These are phyloP conservation scores for Talaromyces ruber DNA, from an alignment of 495 filamentous ascomycete genomes.

Conservation along the genomic window DNA sequence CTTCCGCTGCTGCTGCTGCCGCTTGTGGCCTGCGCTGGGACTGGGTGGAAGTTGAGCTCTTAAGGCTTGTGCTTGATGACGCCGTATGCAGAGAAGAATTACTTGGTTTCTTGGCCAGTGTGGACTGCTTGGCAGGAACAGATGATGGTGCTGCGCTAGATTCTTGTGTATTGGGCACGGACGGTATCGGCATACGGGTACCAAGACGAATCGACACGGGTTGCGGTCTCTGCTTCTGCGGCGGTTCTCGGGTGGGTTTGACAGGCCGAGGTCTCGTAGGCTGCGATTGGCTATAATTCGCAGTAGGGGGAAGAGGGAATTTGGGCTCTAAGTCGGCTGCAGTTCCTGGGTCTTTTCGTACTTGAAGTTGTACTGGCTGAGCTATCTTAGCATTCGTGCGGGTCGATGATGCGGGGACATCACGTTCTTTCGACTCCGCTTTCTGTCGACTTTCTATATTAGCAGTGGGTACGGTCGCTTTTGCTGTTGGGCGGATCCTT, in stretches of 20 bases:
- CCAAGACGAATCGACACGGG: constrained; percentile 76
- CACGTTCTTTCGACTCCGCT: constrained; percentile 13
- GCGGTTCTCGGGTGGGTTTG: constrained; percentile 61
- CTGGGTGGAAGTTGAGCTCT: constrained; percentile 53
- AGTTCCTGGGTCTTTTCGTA: constrained; percentile 29
- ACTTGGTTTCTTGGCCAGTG: constrained; percentile 55
- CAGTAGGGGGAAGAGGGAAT: constrained; percentile 39
- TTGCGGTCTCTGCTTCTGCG: constrained; percentile 60
- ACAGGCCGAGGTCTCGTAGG: constrained; percentile 50
- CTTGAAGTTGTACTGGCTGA: constrained; percentile 43
- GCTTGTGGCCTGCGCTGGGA: constrained; percentile 52
- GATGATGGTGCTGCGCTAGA: constrained; percentile 38
- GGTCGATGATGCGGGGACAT: constrained; percentile 18
- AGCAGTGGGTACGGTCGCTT: background rate
- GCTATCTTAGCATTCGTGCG: constrained; percentile 28
- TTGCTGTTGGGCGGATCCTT: background rate
- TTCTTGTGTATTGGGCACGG: constrained; percentile 51
- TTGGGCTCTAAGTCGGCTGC: constrained; percentile 27
- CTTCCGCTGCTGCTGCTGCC: constrained; percentile 56
- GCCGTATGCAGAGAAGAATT: constrained; percentile 59
- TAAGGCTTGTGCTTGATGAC: constrained; percentile 57
- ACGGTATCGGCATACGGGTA: constrained; percentile 54
- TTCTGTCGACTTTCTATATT: constrained; percentile 19
- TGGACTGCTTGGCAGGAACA: constrained; percentile 25
- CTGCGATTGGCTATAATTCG: constrained; percentile 32